phyloP scores from a whole-genome alignment of 768 basidiomycete genomes.

The Xerocomus brunneocitrinus region DNA sequence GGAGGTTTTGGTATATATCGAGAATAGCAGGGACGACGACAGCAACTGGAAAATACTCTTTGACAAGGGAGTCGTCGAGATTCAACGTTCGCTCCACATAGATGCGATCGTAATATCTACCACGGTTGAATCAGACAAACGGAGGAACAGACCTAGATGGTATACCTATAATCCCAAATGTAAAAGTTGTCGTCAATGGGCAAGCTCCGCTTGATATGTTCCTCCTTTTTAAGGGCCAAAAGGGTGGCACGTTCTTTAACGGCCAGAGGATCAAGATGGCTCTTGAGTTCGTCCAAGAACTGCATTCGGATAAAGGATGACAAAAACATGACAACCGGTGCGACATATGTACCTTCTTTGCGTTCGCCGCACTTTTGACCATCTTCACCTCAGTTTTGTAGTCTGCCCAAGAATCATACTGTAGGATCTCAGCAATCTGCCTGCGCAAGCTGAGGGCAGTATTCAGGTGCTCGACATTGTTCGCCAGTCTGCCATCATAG shows the following conservation, averaged over 20 bases:
- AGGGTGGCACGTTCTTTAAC: slow-evolving; percentile 61
- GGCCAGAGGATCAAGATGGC: slow-evolving; percentile 69
- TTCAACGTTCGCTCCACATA: slow-evolving; percentile 62
- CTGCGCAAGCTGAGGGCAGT: slow-evolving; percentile 69
- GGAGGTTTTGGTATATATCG: slow-evolving; percentile 76
- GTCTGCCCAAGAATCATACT: slow-evolving; percentile 80
- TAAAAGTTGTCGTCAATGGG: slow-evolving; percentile 71
- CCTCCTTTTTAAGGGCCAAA: slow-evolving; percentile 72
- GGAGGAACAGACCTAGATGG: not conserved
- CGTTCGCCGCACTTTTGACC: slow-evolving; percentile 66
- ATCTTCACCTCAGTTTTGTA: slow-evolving; percentile 83
- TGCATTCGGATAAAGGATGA: slow-evolving; percentile 23
- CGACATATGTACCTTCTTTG: slow-evolving; percentile 43
- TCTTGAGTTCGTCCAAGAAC: slow-evolving; percentile 77
- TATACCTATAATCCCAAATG: slow-evolving; percentile 79
- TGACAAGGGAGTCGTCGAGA: slow-evolving; percentile 74
- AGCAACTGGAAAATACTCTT: slow-evolving; percentile 86
- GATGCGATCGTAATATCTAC: slow-evolving; percentile 31
- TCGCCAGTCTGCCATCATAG: slow-evolving; percentile 60
- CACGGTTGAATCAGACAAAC: not conserved
- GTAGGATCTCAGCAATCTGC: slow-evolving; percentile 59
- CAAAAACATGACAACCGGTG: not conserved
- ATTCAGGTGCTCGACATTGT: slow-evolving; percentile 68
- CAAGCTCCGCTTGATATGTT: slow-evolving; percentile 54
- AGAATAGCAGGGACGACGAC: slow-evolving; percentile 81